Conservation (phyloP, 2,329 filamentous ascomycete species). For the Colletotrichum cuscutae region DNA sequence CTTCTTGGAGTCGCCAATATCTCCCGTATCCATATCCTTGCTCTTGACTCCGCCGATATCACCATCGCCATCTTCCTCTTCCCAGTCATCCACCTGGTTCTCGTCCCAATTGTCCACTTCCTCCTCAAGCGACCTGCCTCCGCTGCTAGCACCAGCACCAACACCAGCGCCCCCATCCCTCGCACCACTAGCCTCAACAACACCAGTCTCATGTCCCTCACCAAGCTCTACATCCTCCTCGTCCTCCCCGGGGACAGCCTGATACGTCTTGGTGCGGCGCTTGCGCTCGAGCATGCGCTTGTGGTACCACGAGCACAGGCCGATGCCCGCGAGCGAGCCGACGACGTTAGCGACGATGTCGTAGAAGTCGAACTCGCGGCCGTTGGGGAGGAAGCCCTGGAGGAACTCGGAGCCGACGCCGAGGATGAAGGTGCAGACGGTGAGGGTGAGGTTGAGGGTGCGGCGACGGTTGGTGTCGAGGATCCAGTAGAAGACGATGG, state of each 20-base stretch:
- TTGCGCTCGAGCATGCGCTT: constrained; percentile 93
- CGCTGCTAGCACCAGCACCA: not conserved
- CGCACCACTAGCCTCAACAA: constrained; percentile 49
- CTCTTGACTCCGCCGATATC: constrained; percentile 42
- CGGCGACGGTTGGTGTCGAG: constrained; percentile 90
- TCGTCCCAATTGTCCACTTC: constrained; percentile 96
- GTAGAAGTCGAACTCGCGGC: constrained; percentile 77
- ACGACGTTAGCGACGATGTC: constrained; percentile 90
- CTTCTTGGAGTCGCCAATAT: constrained; percentile 44
- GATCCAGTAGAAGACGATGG: constrained; percentile 94
- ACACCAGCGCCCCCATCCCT: constrained; percentile 39
- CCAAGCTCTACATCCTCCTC: constrained; percentile 82
- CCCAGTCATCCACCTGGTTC: constrained; percentile 72
- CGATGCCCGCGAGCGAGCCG: constrained; percentile 78
- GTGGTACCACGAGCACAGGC: constrained; percentile 90
- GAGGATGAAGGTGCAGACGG: constrained; percentile 79
- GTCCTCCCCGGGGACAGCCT: constrained; percentile 72
- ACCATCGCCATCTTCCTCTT: constrained; percentile 57
- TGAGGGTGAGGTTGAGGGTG: constrained; percentile 82
- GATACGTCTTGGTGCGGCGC: constrained; percentile 78
- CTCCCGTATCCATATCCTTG: constrained; percentile 40
- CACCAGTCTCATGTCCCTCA: constrained; percentile 74
- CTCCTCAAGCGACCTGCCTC: constrained; percentile 68
- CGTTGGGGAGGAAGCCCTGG: constrained; percentile 80
- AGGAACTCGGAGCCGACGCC: constrained; percentile 81